Evolutionary conservation across 163 green algal species (phyloP).

Genomic region (Scenedesmus sp.): DNA sequence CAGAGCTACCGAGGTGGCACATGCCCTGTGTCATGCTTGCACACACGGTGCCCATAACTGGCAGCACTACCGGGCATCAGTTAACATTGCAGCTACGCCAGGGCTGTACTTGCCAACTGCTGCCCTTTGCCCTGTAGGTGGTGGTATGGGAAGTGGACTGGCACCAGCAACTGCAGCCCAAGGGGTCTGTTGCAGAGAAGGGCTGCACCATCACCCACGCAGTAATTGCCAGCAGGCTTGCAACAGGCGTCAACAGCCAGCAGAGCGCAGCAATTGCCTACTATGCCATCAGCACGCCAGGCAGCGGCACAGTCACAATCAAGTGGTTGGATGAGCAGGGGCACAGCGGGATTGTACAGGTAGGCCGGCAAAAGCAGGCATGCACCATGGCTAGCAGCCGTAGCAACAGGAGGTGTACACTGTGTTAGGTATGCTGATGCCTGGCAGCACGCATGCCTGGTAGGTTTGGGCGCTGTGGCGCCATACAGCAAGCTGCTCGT

Average conservation of each 20-base stretch:
- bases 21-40: no score
- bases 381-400: neutral
- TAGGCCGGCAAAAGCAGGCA: neutral
- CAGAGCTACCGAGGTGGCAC: neutral
- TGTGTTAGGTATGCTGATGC: no score
- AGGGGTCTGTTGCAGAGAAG: constrained; percentile 1
- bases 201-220: neutral
- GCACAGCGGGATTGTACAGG: constrained; percentile 62
- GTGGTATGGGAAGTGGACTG: constrained; percentile 25
- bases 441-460: no score
- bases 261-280: neutral
- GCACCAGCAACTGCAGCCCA: constrained; percentile 1
- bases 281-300: constrained; percentile 25
- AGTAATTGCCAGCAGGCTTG: neutral
- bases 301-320: constrained; percentile 49
- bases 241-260: neutral
- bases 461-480: no score
- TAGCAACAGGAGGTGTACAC: neutral
- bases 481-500: neutral
- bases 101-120: neutral
- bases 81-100: no score
- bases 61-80: no score
- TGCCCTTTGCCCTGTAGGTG: constrained; percentile 2
- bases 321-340: constrained; percentile 70
- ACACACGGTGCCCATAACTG: no score